Conservation (phyloP, 306 rosid species). For the Parietaria judaica region DNA sequence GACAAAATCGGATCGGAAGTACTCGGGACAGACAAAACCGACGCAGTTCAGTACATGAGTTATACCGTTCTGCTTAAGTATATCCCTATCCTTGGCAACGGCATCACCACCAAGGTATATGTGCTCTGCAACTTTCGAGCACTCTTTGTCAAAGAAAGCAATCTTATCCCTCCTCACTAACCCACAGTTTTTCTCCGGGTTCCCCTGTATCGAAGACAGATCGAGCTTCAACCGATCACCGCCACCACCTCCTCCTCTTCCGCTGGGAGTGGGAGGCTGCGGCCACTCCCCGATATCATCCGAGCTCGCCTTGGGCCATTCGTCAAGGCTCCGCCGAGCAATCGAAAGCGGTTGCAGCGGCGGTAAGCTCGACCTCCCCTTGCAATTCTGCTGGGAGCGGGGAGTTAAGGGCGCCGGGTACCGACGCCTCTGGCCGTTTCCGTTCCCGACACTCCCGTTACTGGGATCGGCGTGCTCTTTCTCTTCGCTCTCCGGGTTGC, state of each 20-base stretch:
- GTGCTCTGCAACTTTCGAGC: conserved; percentile 93
- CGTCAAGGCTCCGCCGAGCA: conserved; percentile 89
- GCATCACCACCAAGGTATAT: conserved; percentile 98
- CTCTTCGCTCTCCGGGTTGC: conserved; percentile 40
- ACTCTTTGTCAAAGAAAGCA: conserved; percentile 93
- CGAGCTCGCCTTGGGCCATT: conserved; percentile 95
- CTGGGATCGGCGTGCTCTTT: conserved; percentile 44
- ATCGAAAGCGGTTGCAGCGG: conserved; percentile 89
- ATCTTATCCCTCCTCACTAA: conserved; percentile 95
- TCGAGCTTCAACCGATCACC: conserved; percentile 97
- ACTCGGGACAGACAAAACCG: conserved; percentile 96
- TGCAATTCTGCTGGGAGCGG: conserved; percentile 79
- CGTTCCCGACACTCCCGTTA: conserved; percentile 25
- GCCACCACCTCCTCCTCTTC: conserved; percentile 52
- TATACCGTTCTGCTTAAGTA: conserved; percentile 77
- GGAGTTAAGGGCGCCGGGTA: conserved; percentile 83
- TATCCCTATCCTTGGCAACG: conserved; percentile 89
- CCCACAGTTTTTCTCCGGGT: conserved; percentile 69
- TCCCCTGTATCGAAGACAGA: conserved; percentile 78
- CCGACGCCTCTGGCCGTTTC: conserved; percentile 39
- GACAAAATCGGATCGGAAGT: conserved; percentile 74
- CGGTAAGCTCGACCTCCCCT: conserved; percentile 79
- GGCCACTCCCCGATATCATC: conserved; percentile 99
- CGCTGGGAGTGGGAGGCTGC: conserved; percentile 87
- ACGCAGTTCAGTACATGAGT: conserved; percentile 95